Evolutionary conservation across 805 yeast genomes (phyloP), one percentile per base, ranked within the genome.

Genomic region (Pichia ethanolica): DNA sequence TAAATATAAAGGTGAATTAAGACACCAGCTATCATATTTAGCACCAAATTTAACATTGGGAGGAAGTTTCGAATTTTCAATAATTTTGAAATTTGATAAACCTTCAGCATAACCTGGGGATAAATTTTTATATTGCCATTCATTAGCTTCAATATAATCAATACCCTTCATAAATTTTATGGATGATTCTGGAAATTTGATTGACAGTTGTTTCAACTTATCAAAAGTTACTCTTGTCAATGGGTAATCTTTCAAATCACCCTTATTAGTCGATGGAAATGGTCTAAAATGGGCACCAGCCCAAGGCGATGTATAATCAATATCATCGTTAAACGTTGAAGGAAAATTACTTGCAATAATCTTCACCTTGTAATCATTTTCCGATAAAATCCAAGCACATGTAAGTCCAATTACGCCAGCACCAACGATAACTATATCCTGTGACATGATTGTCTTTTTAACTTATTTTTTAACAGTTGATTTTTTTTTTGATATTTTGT

Each of bases 281-380:
- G 91, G 89, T 56, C 90, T 70, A 62, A 73, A 83, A 62, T 84
- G 89, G 1, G 90, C 91, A 20, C 91, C 91, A 2, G 89, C 88
- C 86, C 87, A 83, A 3, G 83, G 74, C 0, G 89, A 82, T 7
- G 90, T 81, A 40, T 57, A 63, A 28, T 51, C 55, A 3, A 54
- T 51, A 13, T 28, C 51, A 35, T 37, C 40, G 20, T n/a, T 61
- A 51, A 46, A 81, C 82, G 5, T 86, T 83, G 51, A 48, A 0
- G 86, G 86, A 20, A 80, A 59, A 52, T 73, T 67, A 39, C 66
- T 63, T 3, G 72, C 74, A 3, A 75, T 49, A 26, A 76, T 62
- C 4, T 71, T 59, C 25, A 76, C 71, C 10, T 35, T 14, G 27
- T 64, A 20, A 56, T 75, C 75, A n/a, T 39, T 35, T 41, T 49